Base-by-base conservation (phyloP, 2,329 filamentous ascomycete species). In the Colletotrichum liriopes region DNA sequence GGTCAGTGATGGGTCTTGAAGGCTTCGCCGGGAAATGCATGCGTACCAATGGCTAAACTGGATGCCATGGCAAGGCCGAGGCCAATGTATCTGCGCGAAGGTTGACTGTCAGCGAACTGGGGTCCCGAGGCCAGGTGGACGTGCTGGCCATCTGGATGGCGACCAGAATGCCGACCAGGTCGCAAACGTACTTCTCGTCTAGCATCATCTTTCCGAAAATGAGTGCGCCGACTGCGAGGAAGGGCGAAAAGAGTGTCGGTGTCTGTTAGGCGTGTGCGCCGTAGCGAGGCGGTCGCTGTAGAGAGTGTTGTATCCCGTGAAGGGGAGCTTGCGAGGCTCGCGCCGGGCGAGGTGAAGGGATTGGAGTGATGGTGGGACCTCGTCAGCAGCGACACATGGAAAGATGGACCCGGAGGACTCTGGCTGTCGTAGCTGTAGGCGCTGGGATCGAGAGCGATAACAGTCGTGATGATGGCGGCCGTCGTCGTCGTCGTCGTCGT, bases 61-160 rank as follows among this genome's bases (percentile, higher is more conserved):
- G 92, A 93, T 73, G 88, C 87, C 80, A 95, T 91, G 87, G 93
- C 93, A 82, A 95, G 84, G 73, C 89, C 90, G 84, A 95, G 86
- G 79, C 93, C 93, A 78, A 95, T 90, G 80, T 94, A 95, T 86
- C 93, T 94, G 79, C 74, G 74, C 62, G 72, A 32, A 32, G 43
- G 67, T 65, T 54, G 74, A 68, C 67, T 71, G 78, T 84, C 75
- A 84, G 82, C 77, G 73, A 62, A 66, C 37, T 60, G 29, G 32
- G 29, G 23, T 55, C 45, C 41, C 65, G 20, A 66, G 67, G 37
- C 41, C 71, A 69, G 52, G 32, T 58, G 55, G 29, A 58, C 54
- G 41, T 20, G 58, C 32, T 41, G 62, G 67, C 26, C 26, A 56
- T 52, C 45, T 47, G 41, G 29, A 37, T 37, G 54, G 43, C 8